Conservation (phyloP, 371 early-diverging fungal genomes). For the Mucor lusitanicus region DNA sequence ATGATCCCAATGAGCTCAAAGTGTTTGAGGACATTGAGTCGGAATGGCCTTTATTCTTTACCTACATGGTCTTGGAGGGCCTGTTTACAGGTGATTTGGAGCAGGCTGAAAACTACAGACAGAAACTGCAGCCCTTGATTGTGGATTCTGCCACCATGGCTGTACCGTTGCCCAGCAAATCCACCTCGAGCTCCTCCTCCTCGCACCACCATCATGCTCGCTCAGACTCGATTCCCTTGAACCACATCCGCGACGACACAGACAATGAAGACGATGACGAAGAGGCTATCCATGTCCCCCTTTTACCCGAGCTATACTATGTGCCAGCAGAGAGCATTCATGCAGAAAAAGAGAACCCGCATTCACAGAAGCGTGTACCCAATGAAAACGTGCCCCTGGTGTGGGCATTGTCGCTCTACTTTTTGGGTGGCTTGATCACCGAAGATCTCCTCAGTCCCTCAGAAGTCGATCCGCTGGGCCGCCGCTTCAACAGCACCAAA, state of each 20-base stretch:
- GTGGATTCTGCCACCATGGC: slow-evolving; percentile 59
- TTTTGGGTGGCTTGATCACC: slow-evolving; percentile 73
- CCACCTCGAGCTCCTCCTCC: not conserved
- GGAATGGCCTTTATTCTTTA: slow-evolving; percentile 93
- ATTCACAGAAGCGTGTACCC: slow-evolving; percentile 73
- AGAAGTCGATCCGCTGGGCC: slow-evolving; percentile 85
- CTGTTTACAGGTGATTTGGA: slow-evolving; percentile 68
- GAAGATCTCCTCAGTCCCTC: slow-evolving; percentile 76
- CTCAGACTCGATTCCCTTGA: not conserved
- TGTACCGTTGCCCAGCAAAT: not conserved
- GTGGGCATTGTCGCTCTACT: slow-evolving; percentile 86
- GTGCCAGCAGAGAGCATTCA: slow-evolving; percentile 74
- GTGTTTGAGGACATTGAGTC: slow-evolving; percentile 86
- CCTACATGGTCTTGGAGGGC: slow-evolving; percentile 86
- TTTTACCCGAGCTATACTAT: slow-evolving; percentile 84
- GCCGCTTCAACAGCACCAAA: slow-evolving; percentile 58
- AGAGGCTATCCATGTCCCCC: slow-evolving; percentile 20
- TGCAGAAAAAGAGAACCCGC: slow-evolving; percentile 72
- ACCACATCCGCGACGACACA: not conserved
- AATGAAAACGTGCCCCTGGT: slow-evolving; percentile 89
- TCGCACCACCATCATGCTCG: not conserved
- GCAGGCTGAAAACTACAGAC: slow-evolving; percentile 71
- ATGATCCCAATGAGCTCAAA: slow-evolving; percentile 80
- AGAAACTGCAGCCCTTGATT: slow-evolving; percentile 67
- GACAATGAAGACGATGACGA: not conserved